Conservation (phyloP, 2,329 filamentous ascomycete species). For the Didymosphaeria variabile region DNA sequence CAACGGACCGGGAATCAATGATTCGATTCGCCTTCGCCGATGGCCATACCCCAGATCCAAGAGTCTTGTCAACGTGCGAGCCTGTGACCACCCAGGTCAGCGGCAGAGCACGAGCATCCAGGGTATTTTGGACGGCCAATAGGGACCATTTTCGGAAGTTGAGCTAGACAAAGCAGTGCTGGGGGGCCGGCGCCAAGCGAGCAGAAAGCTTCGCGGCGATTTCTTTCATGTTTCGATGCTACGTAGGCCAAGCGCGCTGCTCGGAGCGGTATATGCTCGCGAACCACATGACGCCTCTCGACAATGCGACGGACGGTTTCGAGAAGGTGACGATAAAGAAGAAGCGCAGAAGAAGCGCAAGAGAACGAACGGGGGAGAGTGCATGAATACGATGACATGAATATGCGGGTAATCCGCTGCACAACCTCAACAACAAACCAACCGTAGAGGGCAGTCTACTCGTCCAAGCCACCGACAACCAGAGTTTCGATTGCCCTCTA, state of each 20-base stretch:
- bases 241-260: conserved; percentile 27
- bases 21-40: conserved; percentile 18
- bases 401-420: background rate
- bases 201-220: conserved; percentile 4
- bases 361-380: background rate
- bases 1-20: conserved; percentile 13
- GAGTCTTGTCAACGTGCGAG: conserved; percentile 20
- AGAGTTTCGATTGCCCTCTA: background rate
- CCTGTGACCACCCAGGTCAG: conserved; percentile 32
- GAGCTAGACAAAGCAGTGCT: conserved; percentile 15
- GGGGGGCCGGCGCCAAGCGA: conserved; percentile 22
- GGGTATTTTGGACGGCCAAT: conserved; percentile 22
- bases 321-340: no score
- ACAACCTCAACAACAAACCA: background rate
- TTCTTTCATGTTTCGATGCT: conserved; percentile 13
- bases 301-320: background rate
- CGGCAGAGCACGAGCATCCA: conserved; percentile 24
- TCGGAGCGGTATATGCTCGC: background rate
- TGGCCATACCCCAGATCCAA: conserved; percentile 31
- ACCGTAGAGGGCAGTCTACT: background rate
- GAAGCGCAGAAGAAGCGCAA: background rate
- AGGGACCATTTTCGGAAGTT: conserved; percentile 20
- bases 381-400: background rate
- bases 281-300: background rate
- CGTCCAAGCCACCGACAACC: background rate